Base-by-base conservation (phyloP, 2,329 filamentous ascomycete genomes). In the Neonectria sp. region DNA sequence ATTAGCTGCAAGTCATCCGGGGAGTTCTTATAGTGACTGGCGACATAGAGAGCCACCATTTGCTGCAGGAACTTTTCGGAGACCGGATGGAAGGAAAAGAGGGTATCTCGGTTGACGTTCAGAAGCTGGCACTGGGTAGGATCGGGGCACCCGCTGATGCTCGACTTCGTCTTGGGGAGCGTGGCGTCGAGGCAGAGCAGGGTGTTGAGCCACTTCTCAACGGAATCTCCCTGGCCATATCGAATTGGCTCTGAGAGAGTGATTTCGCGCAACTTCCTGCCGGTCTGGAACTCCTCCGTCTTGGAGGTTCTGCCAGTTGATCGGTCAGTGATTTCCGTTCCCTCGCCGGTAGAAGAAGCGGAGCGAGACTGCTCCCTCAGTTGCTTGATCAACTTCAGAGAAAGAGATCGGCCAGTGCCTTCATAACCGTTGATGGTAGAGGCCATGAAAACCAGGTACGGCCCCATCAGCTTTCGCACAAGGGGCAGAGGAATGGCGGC, bases 351-450 rank as follows among this genome's bases (percentile, higher is more conserved):
- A 61, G 89, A 88, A 7, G 85, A 81, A 21, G 87, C 87, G 45
- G 90, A 90, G 74, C 93, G 88, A 37, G 95, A 97, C 79, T 99
- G 95, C 76, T 99, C 95, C 65, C 96, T 92, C 27, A 99, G 89
- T 82, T 99, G 95, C 80, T 98, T 97, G 71, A 99, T 98, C 72
- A 99, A 87, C 83, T 99, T 99, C 60, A 99, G 85, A 0, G 96
- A 98, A 6, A 99, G 87, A 1, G 96, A 98, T 65, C 96, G 91
- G 46, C 96, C 96, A 7, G 96, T 99, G 63, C 96, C 96, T 84
- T 99, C 96, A 79, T 99, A 99, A 65, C 96, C 96, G 78, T 98
- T 98, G 83, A 99, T 98, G 2, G 96, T 99, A 1, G 96, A 99
- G 1, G 97, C 95, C 96, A 99, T 98, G 82, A 99, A 99, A 9